These are phyloP conservation scores for Apiospora rasikravindrae DNA, from an alignment of 2,329 filamentous ascomycete species.

Conservation along the genomic window DNA sequence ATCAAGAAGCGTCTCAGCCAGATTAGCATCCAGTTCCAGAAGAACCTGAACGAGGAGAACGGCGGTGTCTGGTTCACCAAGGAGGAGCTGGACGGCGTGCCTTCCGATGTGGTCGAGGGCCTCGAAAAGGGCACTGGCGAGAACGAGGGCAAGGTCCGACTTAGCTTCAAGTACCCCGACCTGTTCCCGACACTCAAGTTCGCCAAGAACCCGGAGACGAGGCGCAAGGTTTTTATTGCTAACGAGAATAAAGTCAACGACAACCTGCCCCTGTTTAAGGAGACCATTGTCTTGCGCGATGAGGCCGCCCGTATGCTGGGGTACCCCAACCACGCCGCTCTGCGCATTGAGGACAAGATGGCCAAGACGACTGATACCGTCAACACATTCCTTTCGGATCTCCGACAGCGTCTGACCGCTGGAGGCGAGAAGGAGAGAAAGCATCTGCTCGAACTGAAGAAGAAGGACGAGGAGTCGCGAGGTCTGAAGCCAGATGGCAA, in stretches of 20 bases:
- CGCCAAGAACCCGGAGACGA: constrained; percentile 70
- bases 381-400: constrained; percentile 72
- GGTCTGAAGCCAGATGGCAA: constrained; percentile 66
- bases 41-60: constrained; percentile 83
- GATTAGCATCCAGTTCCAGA: constrained; percentile 76
- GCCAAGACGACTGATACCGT: constrained; percentile 77
- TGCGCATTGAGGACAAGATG: constrained; percentile 85
- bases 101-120: constrained; percentile 67
- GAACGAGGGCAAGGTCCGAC: constrained; percentile 74
- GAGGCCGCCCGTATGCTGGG: constrained; percentile 79
- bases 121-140: constrained; percentile 75
- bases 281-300: constrained; percentile 76
- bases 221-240: constrained; percentile 71
- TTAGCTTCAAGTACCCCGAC: constrained; percentile 86
- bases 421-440: constrained; percentile 74
- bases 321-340: constrained; percentile 77
- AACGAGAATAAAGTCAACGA: constrained; percentile 82
- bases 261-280: constrained; percentile 76
- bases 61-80: constrained; percentile 80
- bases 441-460: constrained; percentile 76
- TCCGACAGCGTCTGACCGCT: constrained; percentile 68
- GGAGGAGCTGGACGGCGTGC: constrained; percentile 77
- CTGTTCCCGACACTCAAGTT: constrained; percentile 81
- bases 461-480: constrained; percentile 67
- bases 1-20: constrained; percentile 82